Evolutionary conservation across 225 moss, liverwort and hornwort species (phyloP), one percentile per base, ranked within the genome.

Genomic region (Takakia lepidozioides): DNA sequence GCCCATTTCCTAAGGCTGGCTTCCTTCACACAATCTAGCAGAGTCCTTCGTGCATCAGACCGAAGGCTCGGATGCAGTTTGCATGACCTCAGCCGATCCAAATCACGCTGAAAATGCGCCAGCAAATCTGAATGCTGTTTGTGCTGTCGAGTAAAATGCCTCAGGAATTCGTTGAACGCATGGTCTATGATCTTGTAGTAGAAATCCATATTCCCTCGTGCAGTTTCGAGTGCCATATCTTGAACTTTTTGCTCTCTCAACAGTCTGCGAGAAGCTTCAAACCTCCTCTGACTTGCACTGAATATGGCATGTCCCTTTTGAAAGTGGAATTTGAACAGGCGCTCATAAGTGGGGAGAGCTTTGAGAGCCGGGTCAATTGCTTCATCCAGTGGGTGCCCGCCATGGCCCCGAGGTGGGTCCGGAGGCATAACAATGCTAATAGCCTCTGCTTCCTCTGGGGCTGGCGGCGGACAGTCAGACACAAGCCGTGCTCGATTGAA

Each of bases 111-210:
- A 27, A 91, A 78, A 57, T 81, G 87, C 19, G 69, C 59, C 58
- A 98, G 67, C 30, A 98, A 73, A 46, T 98, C 98, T 35, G 87
- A 73, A 60, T 98, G 98, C 55, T 91, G 85, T 65, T 81, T 87
- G 67, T 83, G 78, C 59, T 85, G 87, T 14, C 87, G 77, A 17
- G 69, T 85, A 60, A 83, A 87, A 29, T 74, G 80, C 43, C 78
- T 71, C 38, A 85, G 57, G 45, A 98, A 98, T 19, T 98, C 98
- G 27, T 68, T 70, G 34, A 85, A 98, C 20, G 71, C 76, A 51
- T 55, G 75, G 43, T 98, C 87, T 3, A 98, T 85, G 39, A 87
- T 80, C 66, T 83, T 98, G 59, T 87, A 83, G 46, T 81, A 83
- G 48, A 72, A 83, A 54, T 91, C 80, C 84, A 98, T 85, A 52